phyloP scores from a whole-genome alignment of 805 yeast genomes.

The Candida hungchunana region DNA sequence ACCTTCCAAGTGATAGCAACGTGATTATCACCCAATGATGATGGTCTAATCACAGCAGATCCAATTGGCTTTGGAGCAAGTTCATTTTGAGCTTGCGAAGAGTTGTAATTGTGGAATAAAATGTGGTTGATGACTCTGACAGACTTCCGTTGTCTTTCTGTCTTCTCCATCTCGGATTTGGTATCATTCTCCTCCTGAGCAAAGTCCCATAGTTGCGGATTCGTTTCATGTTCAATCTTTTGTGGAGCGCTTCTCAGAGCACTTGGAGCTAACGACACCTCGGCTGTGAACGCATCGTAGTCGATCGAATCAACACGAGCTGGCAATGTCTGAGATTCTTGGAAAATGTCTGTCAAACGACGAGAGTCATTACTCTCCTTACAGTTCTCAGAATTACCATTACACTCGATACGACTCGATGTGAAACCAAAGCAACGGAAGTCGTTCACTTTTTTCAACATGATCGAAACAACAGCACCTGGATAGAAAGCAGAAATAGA shows the following conservation, averaged over 20 bases:
- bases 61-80: conserved; percentile 88
- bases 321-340: conserved; percentile 78
- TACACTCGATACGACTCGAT: conserved; percentile 58
- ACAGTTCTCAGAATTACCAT: conserved; percentile 42
- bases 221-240: conserved; percentile 35
- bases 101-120: conserved; percentile 75
- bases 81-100: conserved; percentile 87
- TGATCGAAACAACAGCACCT: conserved; percentile 74
- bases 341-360: conserved; percentile 41
- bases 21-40: conserved; percentile 84
- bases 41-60: conserved; percentile 90
- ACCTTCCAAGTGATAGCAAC: conserved; percentile 96
- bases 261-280: conserved; percentile 61
- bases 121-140: conserved; percentile 88
- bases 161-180: conserved; percentile 52
- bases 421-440: conserved; percentile 41
- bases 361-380: conserved; percentile 32
- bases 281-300: conserved; percentile 71
- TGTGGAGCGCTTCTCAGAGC: conserved; percentile 52
- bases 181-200: conserved; percentile 67
- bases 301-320: conserved; percentile 72
- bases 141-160: conserved; percentile 61
- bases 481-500: conserved; percentile 59
- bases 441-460: conserved; percentile 55
- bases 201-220: conserved; percentile 74